phyloP scores from a whole-genome alignment of 1,284 basidiomycete species.

The Ceratobasidium sp. region DNA sequence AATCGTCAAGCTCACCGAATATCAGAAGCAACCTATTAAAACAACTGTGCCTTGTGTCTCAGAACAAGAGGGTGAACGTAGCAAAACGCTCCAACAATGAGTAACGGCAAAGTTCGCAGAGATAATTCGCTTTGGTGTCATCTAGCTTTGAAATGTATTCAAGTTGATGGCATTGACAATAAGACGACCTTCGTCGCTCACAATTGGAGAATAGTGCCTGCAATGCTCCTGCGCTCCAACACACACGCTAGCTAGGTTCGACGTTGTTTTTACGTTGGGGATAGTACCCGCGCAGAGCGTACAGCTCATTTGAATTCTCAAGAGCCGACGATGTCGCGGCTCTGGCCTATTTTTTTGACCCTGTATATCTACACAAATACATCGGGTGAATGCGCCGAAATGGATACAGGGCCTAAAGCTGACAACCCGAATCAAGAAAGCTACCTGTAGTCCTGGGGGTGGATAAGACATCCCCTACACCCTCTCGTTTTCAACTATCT shows the following conservation, averaged over 20 bases:
- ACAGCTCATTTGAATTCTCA: constrained; percentile 37
- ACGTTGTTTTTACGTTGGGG: constrained; percentile 25
- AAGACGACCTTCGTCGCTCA: constrained; percentile 7
- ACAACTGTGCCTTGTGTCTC: neutral
- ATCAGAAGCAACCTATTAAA: too few relatives aligned
- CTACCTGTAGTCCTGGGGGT: too few relatives aligned
- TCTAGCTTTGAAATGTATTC: constrained; percentile 15
- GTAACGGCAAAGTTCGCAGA: too few relatives aligned
- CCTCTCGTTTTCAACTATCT: neutral
- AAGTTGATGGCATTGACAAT: constrained; percentile 25
- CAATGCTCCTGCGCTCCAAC: neutral
- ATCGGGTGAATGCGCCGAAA: too few relatives aligned
- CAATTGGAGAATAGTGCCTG: constrained; percentile 26
- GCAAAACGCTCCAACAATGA: too few relatives aligned
- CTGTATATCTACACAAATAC: too few relatives aligned
- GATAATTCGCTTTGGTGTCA: constrained; percentile 36
- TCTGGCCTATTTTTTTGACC: too few relatives aligned
- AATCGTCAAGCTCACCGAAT: too few relatives aligned
- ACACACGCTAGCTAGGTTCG: neutral
- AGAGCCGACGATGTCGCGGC: neutral
- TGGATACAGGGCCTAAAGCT: too few relatives aligned
- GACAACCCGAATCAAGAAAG: too few relatives aligned
- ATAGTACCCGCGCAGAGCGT: constrained; percentile 35
- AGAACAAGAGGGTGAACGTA: too few relatives aligned
- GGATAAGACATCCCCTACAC: neutral